Conservation (phyloP, 1,139 yeast species). For the Candida gigantensis region DNA sequence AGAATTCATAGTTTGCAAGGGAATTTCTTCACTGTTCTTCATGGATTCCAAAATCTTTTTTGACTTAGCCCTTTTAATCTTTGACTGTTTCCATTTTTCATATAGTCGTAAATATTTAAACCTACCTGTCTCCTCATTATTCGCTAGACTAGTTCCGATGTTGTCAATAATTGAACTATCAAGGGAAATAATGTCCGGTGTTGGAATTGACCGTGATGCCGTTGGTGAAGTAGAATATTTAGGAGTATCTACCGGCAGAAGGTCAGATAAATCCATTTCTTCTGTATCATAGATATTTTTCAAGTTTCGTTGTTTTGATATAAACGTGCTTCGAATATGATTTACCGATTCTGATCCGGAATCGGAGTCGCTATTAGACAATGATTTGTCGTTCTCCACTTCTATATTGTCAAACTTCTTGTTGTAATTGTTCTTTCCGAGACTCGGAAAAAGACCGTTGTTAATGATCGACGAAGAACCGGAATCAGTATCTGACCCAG, state of each 20-base stretch:
- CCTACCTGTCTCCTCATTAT: conserved; percentile 22
- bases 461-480: not conserved
- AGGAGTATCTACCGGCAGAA: conserved; percentile 2
- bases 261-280: conserved; percentile 12
- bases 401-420: too few relatives aligned
- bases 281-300: not conserved
- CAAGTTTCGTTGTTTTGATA: not conserved
- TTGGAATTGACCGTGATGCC: not conserved
- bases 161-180: conserved; percentile 30
- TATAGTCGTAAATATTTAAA: conserved; percentile 33
- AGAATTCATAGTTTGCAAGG: conserved; percentile 25
- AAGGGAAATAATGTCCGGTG: conserved; percentile 19
- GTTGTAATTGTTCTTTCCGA: too few relatives aligned
- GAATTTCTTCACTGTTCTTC: conserved; percentile 24
- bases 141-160: conserved; percentile 18
- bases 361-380: conserved; percentile 5
- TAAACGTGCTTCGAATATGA: conserved; percentile 10
- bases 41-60: conserved; percentile 14
- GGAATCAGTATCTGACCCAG: conserved; percentile 5
- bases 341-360: conserved; percentile 3
- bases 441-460: conserved; percentile 1
- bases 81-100: conserved; percentile 21
- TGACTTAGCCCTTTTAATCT: conserved; percentile 11
- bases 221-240: not conserved
- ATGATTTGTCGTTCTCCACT: too few relatives aligned